These are phyloP conservation scores for Discostella stelligeroides DNA, from an alignment of 108 stramenopile species.

Conservation along the genomic window DNA sequence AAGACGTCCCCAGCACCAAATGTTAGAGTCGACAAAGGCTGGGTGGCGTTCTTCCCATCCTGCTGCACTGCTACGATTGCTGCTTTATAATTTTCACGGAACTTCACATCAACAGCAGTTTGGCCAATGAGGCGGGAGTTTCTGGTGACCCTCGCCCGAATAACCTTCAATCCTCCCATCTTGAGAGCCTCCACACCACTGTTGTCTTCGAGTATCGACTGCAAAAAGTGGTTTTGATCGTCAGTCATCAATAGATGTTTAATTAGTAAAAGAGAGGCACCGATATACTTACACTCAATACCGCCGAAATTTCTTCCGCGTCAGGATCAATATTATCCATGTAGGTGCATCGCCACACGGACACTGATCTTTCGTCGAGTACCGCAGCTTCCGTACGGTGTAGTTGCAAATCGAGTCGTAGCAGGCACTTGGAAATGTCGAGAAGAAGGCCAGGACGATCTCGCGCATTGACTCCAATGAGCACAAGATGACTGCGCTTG, in stretches of 20 bases:
- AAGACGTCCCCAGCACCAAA: conserved; percentile 73
- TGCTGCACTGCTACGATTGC: conserved; percentile 75
- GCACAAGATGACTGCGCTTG: not conserved
- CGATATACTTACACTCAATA: conserved; percentile 47
- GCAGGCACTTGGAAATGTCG: conserved; percentile 71
- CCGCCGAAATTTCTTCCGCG: conserved; percentile 69
- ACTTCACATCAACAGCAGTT: conserved; percentile 55
- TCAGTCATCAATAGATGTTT: not conserved
- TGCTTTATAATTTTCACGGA: conserved; percentile 67
- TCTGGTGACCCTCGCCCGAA: conserved; percentile 64
- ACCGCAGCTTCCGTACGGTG: conserved; percentile 84
- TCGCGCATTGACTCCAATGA: conserved; percentile 49
- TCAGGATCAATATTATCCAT: conserved; percentile 53
- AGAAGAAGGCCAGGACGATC: conserved; percentile 62
- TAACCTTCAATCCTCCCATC: conserved; percentile 64
- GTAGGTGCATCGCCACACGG: conserved; percentile 81
- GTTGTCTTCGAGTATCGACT: conserved; percentile 56
- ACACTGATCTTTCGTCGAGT: conserved; percentile 60
- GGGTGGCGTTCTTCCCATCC: conserved; percentile 49
- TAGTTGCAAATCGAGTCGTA: conserved; percentile 59
- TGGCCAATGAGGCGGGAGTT: conserved; percentile 64
- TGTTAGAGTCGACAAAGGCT: conserved; percentile 32
- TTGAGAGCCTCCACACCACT: conserved; percentile 57
- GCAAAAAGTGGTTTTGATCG: not conserved
- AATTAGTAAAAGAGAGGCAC: not conserved